Evolutionary conservation across 305 asterid species (phyloP), one percentile per base, ranked within the genome.

Genomic region (Fraxinus baroniana): DNA sequence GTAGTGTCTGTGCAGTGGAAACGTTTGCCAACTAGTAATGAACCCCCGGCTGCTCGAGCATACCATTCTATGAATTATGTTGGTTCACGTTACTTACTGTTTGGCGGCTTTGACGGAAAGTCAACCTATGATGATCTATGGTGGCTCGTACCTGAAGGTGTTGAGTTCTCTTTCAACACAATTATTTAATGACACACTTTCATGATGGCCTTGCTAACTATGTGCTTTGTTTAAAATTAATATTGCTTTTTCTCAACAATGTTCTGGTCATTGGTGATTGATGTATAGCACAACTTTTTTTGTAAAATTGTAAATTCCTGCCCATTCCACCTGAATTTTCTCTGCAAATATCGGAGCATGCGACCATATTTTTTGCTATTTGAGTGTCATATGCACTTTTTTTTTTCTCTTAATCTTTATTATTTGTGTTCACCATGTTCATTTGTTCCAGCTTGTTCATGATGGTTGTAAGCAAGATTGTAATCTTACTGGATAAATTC

Each of bases 101-200:
- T 94, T 89, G 99, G 99, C 55, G 99, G 99, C 46, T 96, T 96
- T 85, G 99, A 96, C 66, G 99, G 99, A 76, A 96, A 96, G 87
- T 85, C 88, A 82, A 94, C 99, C 81, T 96, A 82, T 80, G 97
- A 96, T 87, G 99, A 96, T 91, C 87, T 96, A 62, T 96, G 99
- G 99, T 96, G 99, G 99, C 95, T 96, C 81, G 98, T 96, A 82
- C 97, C 99, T 74, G 97, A 92, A 91, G 98, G 99, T 95, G 90
- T 73, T 64, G 64, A 64, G 15, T 74, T 73, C 68, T 84, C 66
- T 80, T 35, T 30, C 64, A 55, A 18, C 68, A 57, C 6, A 46
- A 57, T 81, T 77, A 39, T 74, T 52, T 57, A 6, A 13, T 33
- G n/a, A 60, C 24, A 15, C 24, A 18, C 77, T 76, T 70, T 46